phyloP scores from a whole-genome alignment of 2,329 filamentous ascomycete species.

The Beauveria medogensis region DNA sequence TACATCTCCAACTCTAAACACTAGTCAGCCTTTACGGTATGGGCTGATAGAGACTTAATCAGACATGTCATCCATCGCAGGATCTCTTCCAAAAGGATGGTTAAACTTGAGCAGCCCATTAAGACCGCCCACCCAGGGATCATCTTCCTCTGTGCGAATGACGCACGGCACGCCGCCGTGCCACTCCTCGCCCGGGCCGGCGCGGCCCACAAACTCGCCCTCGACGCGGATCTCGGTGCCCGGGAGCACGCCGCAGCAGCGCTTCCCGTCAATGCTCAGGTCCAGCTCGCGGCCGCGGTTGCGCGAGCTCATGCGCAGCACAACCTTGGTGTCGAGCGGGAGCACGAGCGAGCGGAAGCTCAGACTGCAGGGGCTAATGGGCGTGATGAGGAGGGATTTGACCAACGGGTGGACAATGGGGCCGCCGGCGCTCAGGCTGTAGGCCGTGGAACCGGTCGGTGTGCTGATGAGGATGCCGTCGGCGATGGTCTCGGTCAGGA shows the following conservation, averaged over 20 bases:
- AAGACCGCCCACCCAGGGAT: constrained; percentile 92
- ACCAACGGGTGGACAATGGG: constrained; percentile 93
- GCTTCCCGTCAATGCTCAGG: constrained; percentile 70
- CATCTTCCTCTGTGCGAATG: constrained; percentile 68
- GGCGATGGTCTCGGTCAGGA: constrained; percentile 86
- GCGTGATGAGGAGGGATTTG: constrained; percentile 78
- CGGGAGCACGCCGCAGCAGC: constrained; percentile 58
- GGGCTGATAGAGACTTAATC: constrained; percentile 15
- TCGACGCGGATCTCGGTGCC: constrained; percentile 83
- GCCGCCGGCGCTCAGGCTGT: constrained; percentile 86
- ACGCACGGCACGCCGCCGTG: constrained; percentile 85
- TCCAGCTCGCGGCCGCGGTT: constrained; percentile 70
- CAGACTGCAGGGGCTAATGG: constrained; percentile 86
- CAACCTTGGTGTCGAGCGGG: constrained; percentile 77
- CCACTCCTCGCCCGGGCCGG: constrained; percentile 41
- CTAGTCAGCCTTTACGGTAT: background rate
- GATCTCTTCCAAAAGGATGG: constrained; percentile 70
- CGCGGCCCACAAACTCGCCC: constrained; percentile 64
- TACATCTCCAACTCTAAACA: background rate
- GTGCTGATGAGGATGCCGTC: constrained; percentile 94
- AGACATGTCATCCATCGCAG: constrained; percentile 21
- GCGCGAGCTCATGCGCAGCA: constrained; percentile 70
- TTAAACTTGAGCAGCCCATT: constrained; percentile 96
- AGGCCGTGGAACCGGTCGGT: constrained; percentile 90
- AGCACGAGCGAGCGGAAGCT: constrained; percentile 88